Base-by-base conservation (phyloP, 257 asterid genomes). In the Solanum etuberosum region DNA sequence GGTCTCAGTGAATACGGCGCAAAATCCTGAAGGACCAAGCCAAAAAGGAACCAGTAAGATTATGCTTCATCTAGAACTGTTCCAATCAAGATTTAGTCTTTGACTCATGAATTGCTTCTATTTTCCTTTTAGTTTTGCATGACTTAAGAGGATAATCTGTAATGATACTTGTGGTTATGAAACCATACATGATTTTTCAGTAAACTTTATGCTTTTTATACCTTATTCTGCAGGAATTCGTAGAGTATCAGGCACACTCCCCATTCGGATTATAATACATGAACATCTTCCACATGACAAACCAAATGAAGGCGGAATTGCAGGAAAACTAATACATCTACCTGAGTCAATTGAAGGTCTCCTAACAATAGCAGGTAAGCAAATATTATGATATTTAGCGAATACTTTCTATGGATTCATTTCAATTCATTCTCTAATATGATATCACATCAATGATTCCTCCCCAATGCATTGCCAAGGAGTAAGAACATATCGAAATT, bases 271-370 rank as follows among this genome's bases (percentile, higher is more conserved):
- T 77, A 89, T 92, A 88, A 93, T 97, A 88, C 98, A 97, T 90
- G 98, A 96, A 51, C 94, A 95, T 91, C 98, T 93, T 89, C 98
- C 97, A 89, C 94, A 91, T 89, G 89, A 91, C 85, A 93, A 92
- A 86, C 84, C 84, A 81, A 88, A 73, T 57, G 94, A 91, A 88
- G 93, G 92, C 88, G 87, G 87, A 85, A 84, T 90, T 86, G 94
- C 93, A 84, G 98, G 95, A 73, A 94, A 91, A 89, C 95, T 95
- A 72, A 93, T 96, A 87, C 94, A 94, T 92, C 96, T 95, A 86
- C 98, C 99, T 13, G 91, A 90, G 85, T 92, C 99, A 88, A 84
- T 93, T 76, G 93, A 94, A 85, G 94, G 87, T 68, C 94, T 96
- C 86, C 93, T 95, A 88, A 86, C 70, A 85, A 89, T 95, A 90